phyloP scores from a whole-genome alignment of 2,329 filamentous ascomycete genomes.

The Didymella keratinophila region DNA sequence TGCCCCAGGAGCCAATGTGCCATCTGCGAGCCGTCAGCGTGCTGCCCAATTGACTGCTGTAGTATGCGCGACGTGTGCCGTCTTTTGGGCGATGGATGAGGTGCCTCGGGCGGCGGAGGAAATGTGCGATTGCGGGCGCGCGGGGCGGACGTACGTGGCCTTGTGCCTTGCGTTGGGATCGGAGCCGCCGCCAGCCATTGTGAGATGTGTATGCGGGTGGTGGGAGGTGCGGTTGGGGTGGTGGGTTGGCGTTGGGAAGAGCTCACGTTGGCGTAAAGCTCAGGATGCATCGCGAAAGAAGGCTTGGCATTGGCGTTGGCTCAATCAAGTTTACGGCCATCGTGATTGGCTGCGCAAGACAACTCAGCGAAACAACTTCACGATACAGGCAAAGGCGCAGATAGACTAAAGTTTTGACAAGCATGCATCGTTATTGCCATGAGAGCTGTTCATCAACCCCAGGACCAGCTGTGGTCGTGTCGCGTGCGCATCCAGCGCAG shows the following conservation, averaged over 20 bases:
- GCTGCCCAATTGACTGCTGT: conserved; percentile 22
- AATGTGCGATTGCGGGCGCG: conserved; percentile 21
- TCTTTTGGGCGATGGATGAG: conserved; percentile 18
- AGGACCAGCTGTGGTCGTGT: background rate
- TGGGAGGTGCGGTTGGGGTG: conserved; percentile 31
- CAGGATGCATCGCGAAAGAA: background rate
- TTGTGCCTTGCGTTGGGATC: conserved; percentile 38
- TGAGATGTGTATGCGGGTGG: conserved; percentile 22
- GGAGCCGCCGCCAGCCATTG: conserved; percentile 45
- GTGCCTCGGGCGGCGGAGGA: conserved; percentile 15
- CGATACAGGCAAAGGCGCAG: background rate
- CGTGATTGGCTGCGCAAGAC: background rate
- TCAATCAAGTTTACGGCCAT: background rate
- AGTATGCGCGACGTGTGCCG: conserved; percentile 7
- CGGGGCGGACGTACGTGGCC: conserved; percentile 37
- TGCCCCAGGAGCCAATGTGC: conserved; percentile 50
- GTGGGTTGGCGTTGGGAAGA: conserved; percentile 29
- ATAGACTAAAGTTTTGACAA: no score
- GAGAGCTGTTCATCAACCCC: background rate
- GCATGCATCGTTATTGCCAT: background rate
- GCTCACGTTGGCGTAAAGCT: conserved; percentile 15
- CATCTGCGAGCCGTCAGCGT: conserved; percentile 36
- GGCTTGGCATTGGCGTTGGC: background rate
- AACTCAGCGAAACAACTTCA: background rate
- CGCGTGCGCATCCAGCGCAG: conserved; percentile 3